Evolutionary conservation across 148 eudicot genomes (phyloP), one percentile per base, ranked within the genome.

Genomic region (Arctostaphylos glauca): DNA sequence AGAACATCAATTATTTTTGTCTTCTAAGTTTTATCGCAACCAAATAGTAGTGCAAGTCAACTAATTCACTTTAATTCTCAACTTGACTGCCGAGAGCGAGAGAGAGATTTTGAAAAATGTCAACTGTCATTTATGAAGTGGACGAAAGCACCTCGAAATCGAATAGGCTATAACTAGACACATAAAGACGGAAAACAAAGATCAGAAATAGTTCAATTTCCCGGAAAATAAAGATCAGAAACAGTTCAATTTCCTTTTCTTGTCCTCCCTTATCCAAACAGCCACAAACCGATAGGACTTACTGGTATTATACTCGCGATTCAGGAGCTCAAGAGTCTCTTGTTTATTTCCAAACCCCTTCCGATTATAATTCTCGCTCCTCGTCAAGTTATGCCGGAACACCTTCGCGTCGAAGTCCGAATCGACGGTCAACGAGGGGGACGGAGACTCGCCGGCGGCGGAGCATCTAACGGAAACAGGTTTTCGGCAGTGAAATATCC

Each of bases 311-410:
- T 90, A 96, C 90, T 96, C 96, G 85, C 91, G 91, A 73, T 92
- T 93, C 94, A 96, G 92, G 76, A 89, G 92, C 87, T 94, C 84
- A 2, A 91, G 86, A 76, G 95, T 96, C 88, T 91, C 98, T 58
- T 90, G 87, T 77, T 94, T 96, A 54, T 86, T 90, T 3, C 99
- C 99, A 85, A 93, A 96, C 54, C 99, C 99, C 82, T 52, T 90
- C 21, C 97, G 95, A 60, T 96, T 96, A 79, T 96, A 94, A 83
- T 96, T 94, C 70, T 92, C 82, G 75, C 98, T 93, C 81, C 99
- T 89, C 16, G 97, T 96, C 90, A 96, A 90, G 83, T 96, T 93
- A 79, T 93, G 92, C 70, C 98, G 85, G 85, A 96, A 96, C 77
- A 81, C 89, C 91, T 94, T 96, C 7, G 98, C 84, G 68, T 96